These are phyloP conservation scores for Penicillium turbatum DNA, from an alignment of 495 filamentous ascomycete genomes.

Conservation along the genomic window DNA sequence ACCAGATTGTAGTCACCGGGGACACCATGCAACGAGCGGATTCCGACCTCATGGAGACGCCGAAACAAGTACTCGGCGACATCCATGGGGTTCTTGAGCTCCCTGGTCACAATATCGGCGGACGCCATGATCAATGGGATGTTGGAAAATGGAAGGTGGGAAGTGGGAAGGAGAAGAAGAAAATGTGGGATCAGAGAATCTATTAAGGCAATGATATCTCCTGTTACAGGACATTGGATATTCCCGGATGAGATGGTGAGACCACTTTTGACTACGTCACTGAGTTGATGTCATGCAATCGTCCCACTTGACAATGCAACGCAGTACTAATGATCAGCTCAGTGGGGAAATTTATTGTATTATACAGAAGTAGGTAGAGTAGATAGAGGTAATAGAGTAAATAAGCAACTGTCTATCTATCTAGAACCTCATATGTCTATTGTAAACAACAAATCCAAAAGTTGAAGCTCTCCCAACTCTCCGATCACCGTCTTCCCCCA, in stretches of 20 bases:
- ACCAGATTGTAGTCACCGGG: conserved; percentile 56
- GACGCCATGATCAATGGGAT: conserved; percentile 36
- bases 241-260: conserved; percentile 10
- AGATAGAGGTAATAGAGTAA: no score
- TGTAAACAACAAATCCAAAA: conserved; percentile 3
- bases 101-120: conserved; percentile 50
- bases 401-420: not conserved
- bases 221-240: no score
- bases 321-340: no score
- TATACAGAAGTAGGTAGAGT: no score
- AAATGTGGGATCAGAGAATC: no score
- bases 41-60: conserved; percentile 58
- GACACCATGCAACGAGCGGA: conserved; percentile 59
- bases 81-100: conserved; percentile 53
- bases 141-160: not conserved
- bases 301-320: not conserved
- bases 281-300: conserved; percentile 40
- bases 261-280: conserved; percentile 25
- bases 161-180: not conserved
- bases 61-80: conserved; percentile 60
- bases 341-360: no score
- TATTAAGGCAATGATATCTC: no score
- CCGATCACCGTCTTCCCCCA: conserved; percentile 16
- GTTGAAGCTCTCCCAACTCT: not conserved
- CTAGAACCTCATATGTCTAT: no score